Evolutionary conservation across 257 asterid species (phyloP).

Genomic region (Jaltomata sinuosa): DNA sequence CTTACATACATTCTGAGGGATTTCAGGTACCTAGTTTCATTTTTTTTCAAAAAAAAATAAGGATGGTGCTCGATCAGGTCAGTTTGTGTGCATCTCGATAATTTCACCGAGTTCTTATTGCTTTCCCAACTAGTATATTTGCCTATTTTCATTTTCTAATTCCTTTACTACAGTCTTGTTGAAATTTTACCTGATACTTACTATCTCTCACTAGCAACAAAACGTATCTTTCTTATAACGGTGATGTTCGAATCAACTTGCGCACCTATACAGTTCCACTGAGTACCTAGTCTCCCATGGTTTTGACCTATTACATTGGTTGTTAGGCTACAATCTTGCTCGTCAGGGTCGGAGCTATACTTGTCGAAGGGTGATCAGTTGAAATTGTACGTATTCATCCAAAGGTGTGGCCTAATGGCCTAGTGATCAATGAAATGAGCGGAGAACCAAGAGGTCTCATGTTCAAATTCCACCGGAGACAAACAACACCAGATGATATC

Average conservation of each 20-base stretch:
- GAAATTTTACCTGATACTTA: background rate
- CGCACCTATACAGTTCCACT: background rate
- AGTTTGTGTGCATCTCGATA: background rate
- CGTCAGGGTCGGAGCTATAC: too few species aligned
- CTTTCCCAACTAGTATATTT: too few species aligned
- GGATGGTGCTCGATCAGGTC: background rate
- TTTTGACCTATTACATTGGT: background rate
- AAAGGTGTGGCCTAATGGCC: too few species aligned
- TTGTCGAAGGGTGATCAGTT: background rate
- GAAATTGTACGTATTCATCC: background rate
- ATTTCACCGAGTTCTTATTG: background rate
- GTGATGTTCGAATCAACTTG: background rate
- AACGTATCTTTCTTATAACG: background rate
- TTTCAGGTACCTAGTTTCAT: conserved; percentile 4
- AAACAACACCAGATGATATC: too few species aligned
- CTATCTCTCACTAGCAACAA: background rate
- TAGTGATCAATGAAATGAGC: too few species aligned
- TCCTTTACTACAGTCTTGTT: background rate
- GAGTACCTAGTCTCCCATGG: background rate
- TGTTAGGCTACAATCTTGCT: background rate
- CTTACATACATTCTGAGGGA: conserved; percentile 4
- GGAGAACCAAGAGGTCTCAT: too few species aligned
- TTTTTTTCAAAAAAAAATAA: background rate
- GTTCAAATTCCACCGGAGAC: too few species aligned
- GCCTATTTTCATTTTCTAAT: background rate